phyloP scores from a whole-genome alignment of 73 alveolate genomes.

The Effrenium voratum region DNA sequence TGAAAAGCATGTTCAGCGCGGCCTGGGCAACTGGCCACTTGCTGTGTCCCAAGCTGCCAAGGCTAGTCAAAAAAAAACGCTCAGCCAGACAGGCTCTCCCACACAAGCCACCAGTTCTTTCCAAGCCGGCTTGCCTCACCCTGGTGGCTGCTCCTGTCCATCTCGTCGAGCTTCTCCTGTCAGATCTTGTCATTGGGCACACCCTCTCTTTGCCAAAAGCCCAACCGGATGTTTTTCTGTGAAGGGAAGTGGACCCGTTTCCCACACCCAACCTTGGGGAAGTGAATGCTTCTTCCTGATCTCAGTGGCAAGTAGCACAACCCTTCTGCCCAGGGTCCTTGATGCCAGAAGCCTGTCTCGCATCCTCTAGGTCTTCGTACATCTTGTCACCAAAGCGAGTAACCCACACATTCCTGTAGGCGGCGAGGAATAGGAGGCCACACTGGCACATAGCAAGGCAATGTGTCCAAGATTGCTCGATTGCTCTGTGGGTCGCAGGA shows the following conservation, averaged over 20 bases:
- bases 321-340: not conserved
- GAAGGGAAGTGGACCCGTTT: not conserved
- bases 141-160: too few relatives aligned
- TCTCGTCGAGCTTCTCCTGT: conserved; percentile 28
- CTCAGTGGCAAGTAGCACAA: not conserved
- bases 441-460: too few relatives aligned
- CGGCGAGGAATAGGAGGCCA: too few relatives aligned
- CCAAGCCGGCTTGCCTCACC: too few relatives aligned
- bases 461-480: too few relatives aligned
- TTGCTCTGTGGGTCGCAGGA: too few relatives aligned
- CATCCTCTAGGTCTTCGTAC: conserved; percentile 78
- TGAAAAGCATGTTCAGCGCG: conserved; percentile 47
- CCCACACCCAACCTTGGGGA: too few relatives aligned
- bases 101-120: too few relatives aligned
- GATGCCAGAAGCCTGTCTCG: conserved; percentile 34
- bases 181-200: not conserved
- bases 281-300: not conserved
- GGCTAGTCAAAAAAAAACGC: too few relatives aligned
- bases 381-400: conserved; percentile 76
- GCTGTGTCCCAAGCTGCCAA: too few relatives aligned
- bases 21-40: not conserved
- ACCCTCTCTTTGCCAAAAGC: not conserved
- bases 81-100: too few relatives aligned
- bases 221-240: not conserved
- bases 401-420: conserved; percentile 86